Base-by-base conservation (phyloP, 306 rosid genomes). In the Cicer arietinum region DNA sequence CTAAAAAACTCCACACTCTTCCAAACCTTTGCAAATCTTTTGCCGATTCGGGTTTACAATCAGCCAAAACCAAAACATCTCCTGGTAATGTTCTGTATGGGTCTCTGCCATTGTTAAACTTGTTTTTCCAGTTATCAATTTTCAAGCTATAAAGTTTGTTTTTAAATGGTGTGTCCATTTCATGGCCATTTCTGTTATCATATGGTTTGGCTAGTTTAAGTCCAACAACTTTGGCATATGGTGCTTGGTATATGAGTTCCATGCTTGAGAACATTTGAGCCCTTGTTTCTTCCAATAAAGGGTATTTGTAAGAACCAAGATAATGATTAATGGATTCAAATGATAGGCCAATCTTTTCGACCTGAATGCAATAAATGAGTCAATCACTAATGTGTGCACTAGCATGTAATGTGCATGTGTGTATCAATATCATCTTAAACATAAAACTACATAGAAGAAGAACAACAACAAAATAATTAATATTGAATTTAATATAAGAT, bases 251-350 rank as follows among this genome's bases (percentile, higher is more conserved):
- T 8, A 91, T 60, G 0, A 58, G 30, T 6, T 89, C 89, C 89
- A 89, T 66, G 52, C 84, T 86, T 0, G 92, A 86, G 57, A 89
- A n/a, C 4, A 83, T 63, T 11, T 30, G 35, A 30, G 87, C 88
- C 52, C 94, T 67, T 1, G 91, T 89, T 77, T 91, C 97, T 75
- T 91, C 97, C 69, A 91, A 41, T 8, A 89, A 82, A 13, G 89
- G 95, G 71, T 83, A 62, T 6, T 18, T 56, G 44, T 20, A 88
- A 1, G 86, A 89, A 12, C 18, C 76, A 68, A 80, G 54, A 62
- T 89, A 91, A 6, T 82, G 84, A 53, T 7, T 1, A 45, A 72
- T 84, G 1, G 92, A 86, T 8, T 70, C 44, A 57, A 91, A 89
- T 6, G 85, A 16, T 2, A 61, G 40, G 0, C 81, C 86, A 83